phyloP scores from a whole-genome alignment of 2,329 filamentous ascomycete species.

The Didymella segeticola region DNA sequence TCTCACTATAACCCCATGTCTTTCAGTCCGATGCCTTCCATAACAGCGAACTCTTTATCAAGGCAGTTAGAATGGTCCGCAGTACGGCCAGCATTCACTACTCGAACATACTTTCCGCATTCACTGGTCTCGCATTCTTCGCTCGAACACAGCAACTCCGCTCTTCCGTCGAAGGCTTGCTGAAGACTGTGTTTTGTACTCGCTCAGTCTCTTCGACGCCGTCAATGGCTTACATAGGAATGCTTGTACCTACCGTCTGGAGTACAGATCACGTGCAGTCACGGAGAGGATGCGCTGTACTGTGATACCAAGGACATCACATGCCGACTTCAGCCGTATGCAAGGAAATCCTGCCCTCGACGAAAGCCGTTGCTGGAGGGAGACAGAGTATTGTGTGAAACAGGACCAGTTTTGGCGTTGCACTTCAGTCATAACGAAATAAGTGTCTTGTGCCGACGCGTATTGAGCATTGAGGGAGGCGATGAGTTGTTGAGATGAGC shows the following conservation, averaged over 20 bases:
- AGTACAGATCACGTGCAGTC: slow-evolving; percentile 26
- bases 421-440: slow-evolving; percentile 35
- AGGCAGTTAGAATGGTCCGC: too few relatives aligned
- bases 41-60: too few relatives aligned
- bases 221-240: slow-evolving; percentile 42
- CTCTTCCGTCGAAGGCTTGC: neutral
- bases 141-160: slow-evolving; percentile 3
- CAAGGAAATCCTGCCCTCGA: slow-evolving; percentile 34
- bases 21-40: too few relatives aligned
- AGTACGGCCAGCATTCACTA: neutral
- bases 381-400: slow-evolving; percentile 29
- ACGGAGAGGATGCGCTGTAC: slow-evolving; percentile 22
- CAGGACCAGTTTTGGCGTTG: slow-evolving; percentile 34
- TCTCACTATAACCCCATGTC: too few relatives aligned
- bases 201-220: slow-evolving; percentile 10
- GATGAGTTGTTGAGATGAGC: slow-evolving; percentile 11
- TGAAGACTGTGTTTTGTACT: slow-evolving; percentile 12
- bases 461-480: slow-evolving; percentile 15
- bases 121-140: slow-evolving; percentile 14
- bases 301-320: slow-evolving; percentile 32
- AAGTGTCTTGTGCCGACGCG: slow-evolving; percentile 23
- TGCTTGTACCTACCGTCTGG: slow-evolving; percentile 18
- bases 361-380: slow-evolving; percentile 24
- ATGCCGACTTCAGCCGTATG: slow-evolving; percentile 29
- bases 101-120: neutral